phyloP scores from a whole-genome alignment of 768 basidiomycete species.

The Boletales sp. region DNA sequence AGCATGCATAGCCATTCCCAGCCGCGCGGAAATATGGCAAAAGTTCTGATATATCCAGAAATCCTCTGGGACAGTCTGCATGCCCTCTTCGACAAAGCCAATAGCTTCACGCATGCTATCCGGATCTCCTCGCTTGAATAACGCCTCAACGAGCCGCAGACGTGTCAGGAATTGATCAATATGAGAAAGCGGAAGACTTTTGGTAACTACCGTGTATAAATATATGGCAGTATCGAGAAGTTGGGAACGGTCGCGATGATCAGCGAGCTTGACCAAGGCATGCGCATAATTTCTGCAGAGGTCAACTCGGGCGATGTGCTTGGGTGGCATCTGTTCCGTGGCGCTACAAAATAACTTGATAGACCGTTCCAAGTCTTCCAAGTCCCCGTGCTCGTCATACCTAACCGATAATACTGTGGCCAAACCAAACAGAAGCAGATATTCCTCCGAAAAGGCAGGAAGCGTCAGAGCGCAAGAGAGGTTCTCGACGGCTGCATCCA shows the following conservation, averaged over 20 bases:
- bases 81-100: neutral
- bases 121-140: neutral
- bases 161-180: neutral
- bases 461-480: slow-evolving; percentile 8
- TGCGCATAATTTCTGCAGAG: slow-evolving; percentile 12
- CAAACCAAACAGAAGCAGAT: neutral
- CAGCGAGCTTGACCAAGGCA: slow-evolving; percentile 6
- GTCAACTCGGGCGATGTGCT: slow-evolving; percentile 1
- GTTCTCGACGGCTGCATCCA: slow-evolving; percentile 14
- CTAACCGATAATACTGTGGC: slow-evolving; percentile 15
- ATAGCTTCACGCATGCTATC: slow-evolving; percentile 2
- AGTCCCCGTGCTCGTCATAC: neutral
- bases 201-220: slow-evolving; percentile 3
- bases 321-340: slow-evolving; percentile 9
- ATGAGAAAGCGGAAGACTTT: slow-evolving; percentile 10
- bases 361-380: slow-evolving; percentile 14
- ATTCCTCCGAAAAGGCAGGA: slow-evolving; percentile 6
- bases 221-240: slow-evolving; percentile 7
- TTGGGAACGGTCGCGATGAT: slow-evolving; percentile 1
- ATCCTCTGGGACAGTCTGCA: slow-evolving; percentile 8
- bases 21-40: neutral
- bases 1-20: neutral
- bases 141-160: slow-evolving; percentile 1
- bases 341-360: slow-evolving; percentile 11
- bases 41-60: neutral